Evolutionary conservation across 352 stramenopile genomes (phyloP), one percentile per base, ranked within the genome.

Genomic region (Globisporangium paroecandrum): DNA sequence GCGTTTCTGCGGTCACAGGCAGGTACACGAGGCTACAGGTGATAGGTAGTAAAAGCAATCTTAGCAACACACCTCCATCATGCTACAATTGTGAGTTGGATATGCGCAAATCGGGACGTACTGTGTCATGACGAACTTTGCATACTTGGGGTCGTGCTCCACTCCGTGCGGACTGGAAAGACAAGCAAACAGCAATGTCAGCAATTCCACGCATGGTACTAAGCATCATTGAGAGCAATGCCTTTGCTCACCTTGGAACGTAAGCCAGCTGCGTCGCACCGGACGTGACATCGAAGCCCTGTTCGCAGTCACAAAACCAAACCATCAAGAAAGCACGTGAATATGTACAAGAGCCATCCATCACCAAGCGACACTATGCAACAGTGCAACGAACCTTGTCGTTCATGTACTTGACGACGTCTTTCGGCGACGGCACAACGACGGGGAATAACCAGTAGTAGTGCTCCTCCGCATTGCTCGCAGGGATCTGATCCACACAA

Each of bases 381-480:
- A 32, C 25, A 1, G 32, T 20, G 20, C 8, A 12, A 60, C 64
- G 58, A 70, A 93, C 85, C 54, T 86, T 74, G 43, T 82, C 69
- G 72, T 92, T 91, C 87, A 95, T 94, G 75, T 80, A 83, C 46
- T 68, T 72, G 47, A 82, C 76, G 41, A 94, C 78, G 25, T 71
- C 62, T 43, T 73, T 64, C 12, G 87, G 87, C 2, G 77, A 78
- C 10, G 83, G 72, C 47, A 91, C 81, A 47, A 89, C 77, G 55
- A 95, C 80, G 3, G 87, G 87, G 49, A 93, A 94, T 15, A 95
- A 66, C 87, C 87, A 95, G 64, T 89, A 95, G 66, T 84, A 90
- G 74, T 95, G 87, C 29, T 85, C 83, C 4, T 77, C 63, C 24
- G 87, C 84, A 32, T 75, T 34, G 9, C 75, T 64, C 3, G 85